Conservation (phyloP, 192 early-diverging fungal species). For the Coemansia asiatica region DNA sequence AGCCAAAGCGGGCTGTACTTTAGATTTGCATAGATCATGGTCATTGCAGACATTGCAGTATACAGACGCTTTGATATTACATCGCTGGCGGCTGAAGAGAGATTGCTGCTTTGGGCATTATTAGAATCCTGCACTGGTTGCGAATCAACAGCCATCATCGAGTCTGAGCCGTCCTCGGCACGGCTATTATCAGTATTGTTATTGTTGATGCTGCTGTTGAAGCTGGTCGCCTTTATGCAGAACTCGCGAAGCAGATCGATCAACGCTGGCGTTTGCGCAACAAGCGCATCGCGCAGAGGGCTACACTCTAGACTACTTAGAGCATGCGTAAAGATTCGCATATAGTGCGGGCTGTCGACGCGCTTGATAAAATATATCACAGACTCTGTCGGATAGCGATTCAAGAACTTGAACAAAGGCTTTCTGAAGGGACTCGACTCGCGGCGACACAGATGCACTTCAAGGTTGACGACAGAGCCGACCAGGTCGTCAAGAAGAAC, state of each 20-base stretch:
- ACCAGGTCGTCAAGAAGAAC: constrained; percentile 93
- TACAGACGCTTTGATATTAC: constrained; percentile 27
- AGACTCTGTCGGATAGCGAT: constrained; percentile 82
- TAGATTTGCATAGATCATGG: constrained; percentile 26
- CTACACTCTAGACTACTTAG: constrained; percentile 33
- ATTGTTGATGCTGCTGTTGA: constrained; percentile 13
- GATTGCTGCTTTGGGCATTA: background rate
- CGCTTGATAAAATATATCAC: constrained; percentile 81
- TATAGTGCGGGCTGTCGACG: constrained; percentile 60
- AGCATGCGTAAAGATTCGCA: constrained; percentile 65
- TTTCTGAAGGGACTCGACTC: constrained; percentile 91
- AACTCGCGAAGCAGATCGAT: constrained; percentile 48
- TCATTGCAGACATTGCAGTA: constrained; percentile 27
- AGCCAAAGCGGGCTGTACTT: constrained; percentile 41
- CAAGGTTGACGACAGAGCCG: constrained; percentile 82
- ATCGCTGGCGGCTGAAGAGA: background rate
- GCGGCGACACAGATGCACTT: constrained; percentile 74
- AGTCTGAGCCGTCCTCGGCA: background rate
- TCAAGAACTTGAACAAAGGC: constrained; percentile 88
- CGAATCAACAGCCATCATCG: constrained; percentile 25
- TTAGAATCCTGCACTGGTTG: constrained; percentile 22
- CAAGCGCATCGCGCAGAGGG: constrained; percentile 65
- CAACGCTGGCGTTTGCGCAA: constrained; percentile 59
- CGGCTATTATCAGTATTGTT: background rate
- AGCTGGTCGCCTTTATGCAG: background rate